phyloP scores from a whole-genome alignment of 306 rosid genomes.

The Quercus suber region DNA sequence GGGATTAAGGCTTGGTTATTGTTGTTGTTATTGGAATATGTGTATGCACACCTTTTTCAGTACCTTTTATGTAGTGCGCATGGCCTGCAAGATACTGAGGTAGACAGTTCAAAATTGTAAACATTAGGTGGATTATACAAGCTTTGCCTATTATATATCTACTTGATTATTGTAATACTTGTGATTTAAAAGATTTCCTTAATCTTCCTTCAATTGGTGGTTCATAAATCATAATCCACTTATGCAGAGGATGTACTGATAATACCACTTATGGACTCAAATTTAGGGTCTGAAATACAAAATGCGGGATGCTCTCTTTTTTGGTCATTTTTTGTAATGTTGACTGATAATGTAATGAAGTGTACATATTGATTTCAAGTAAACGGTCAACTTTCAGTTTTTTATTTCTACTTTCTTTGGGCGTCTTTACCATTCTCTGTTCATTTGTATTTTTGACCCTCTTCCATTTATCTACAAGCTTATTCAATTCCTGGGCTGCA shows the following conservation, averaged over 20 bases:
- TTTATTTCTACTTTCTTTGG: neutral
- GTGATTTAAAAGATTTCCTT: neutral
- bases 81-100: slow-evolving; percentile 14
- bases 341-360: slow-evolving; percentile 2
- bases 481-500: neutral
- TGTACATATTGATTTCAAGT: slow-evolving; percentile 14
- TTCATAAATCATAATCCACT: neutral
- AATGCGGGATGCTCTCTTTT: neutral
- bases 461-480: neutral
- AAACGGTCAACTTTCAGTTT: neutral
- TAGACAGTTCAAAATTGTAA: neutral
- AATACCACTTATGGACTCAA: neutral
- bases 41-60: neutral
- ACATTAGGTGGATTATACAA: slow-evolving; percentile 16
- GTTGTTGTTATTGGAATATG: neutral
- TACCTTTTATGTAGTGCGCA: neutral
- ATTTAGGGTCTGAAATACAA: neutral
- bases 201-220: neutral
- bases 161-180: neutral
- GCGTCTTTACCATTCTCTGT: neutral
- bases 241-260: neutral
- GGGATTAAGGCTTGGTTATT: no score
- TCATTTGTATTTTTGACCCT: neutral
- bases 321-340: neutral
- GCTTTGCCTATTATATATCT: slow-evolving; percentile 1